Evolutionary conservation across 2,329 filamentous ascomycete species (phyloP), one percentile per base, ranked within the genome.

Genomic region (Capronia coronata): DNA sequence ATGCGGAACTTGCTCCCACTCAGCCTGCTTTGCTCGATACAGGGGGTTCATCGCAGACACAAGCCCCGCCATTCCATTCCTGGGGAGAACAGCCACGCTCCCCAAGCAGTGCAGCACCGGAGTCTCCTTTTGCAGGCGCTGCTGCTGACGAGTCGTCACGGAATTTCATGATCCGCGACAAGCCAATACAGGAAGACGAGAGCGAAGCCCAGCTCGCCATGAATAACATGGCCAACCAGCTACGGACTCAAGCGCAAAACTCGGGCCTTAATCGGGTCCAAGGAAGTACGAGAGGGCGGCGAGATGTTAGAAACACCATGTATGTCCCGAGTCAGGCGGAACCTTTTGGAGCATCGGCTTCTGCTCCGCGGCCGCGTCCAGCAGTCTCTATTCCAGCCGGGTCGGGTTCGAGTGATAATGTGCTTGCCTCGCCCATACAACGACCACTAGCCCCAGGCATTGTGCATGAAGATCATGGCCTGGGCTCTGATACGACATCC

Each of bases 281-380:
- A 11, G 84, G 86, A 39, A 96, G 89, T 11, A 74, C 94, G 13
- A 80, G 93, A 59, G 93, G 93, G 44, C 84, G 93, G 53, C 80
- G 93, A 64, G 91, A 97, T 65, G 87, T 94, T 55, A 81, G 91
- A 51, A 94, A 94, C 67, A 96, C 90, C 1, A 83, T 95, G 47
- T 91, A 93, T 63, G 76, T 90, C 56, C 84, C 87, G 34, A 69
- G 68, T 34, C 61, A 68, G 9, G 34, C 40, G 8, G 55, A 59
- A 13, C 30, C 46, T 11, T 46, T 63, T 43, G 52, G 61, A 47
- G 46, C 58, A 56, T 43, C 62, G 37, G 46, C 47, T 10, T 41
- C 43, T 13, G 45, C 43, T 9, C 44, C 61, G n/a, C 54, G 58
- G 13, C 55, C 56, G 18, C 52, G 61, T 8, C 62, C 66, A 25